Percentiles rank a stretch among this genome's conserved stretches.
phyloP scores from a whole-genome alignment of 2,329 filamentous ascomycete species.

The Cordyceps fumosorosea region DNA sequence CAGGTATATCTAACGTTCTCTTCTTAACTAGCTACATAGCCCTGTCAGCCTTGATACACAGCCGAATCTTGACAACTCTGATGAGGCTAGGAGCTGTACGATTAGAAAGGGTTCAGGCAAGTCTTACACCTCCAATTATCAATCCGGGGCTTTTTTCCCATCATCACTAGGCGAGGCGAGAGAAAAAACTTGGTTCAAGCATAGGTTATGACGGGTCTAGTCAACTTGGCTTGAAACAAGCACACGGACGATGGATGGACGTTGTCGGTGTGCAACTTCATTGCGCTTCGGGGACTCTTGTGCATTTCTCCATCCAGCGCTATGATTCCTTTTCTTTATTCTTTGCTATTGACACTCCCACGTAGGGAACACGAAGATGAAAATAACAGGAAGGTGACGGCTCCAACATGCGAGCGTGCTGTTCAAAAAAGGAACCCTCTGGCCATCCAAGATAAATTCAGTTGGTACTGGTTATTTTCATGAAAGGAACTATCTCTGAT shows the following conservation, averaged over 20 bases:
- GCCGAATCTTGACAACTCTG: too few relatives aligned
- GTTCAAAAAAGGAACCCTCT: too few relatives aligned
- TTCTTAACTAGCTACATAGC: too few relatives aligned
- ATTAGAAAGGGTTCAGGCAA: background rate
- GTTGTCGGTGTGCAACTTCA: conserved; percentile 6
- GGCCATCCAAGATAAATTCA: too few relatives aligned
- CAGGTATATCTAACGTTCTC: too few relatives aligned
- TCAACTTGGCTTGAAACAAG: background rate
- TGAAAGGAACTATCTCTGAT: too few relatives aligned
- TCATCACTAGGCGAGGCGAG: background rate
- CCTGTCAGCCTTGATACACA: too few relatives aligned
- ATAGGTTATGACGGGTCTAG: background rate
- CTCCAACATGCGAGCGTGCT: too few relatives aligned
- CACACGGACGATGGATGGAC: background rate
- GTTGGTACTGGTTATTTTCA: too few relatives aligned
- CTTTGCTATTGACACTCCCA: background rate
- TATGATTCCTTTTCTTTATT: background rate
- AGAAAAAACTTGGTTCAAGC: background rate
- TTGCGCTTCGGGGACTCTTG: background rate
- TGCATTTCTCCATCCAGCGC: background rate
- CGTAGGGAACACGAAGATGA: background rate
- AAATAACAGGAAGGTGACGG: background rate
- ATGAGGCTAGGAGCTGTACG: too few relatives aligned
- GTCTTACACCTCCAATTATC: background rate
- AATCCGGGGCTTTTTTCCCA: background rate